Evolutionary conservation across 345 rosid genomes (phyloP).

Genomic region (Geranium rotundifolium): DNA sequence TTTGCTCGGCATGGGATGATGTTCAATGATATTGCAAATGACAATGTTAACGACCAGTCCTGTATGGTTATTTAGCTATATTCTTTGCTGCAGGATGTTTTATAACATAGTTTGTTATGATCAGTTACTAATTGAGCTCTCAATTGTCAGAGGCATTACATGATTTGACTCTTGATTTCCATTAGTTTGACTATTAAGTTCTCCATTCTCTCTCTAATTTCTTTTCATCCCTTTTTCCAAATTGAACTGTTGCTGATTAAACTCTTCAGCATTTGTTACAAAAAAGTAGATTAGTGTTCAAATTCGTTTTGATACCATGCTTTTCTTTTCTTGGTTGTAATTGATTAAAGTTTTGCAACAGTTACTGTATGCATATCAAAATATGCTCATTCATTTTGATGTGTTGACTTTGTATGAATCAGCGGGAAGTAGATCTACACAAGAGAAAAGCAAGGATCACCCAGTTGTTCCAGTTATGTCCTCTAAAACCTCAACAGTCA

Average conservation of each 20-base stretch:
- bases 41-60: background rate
- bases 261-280: background rate
- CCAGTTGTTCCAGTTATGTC: conserved; percentile 19
- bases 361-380: conserved; percentile 1
- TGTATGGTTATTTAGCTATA: background rate
- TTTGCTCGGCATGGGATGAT: background rate
- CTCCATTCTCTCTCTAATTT: no score
- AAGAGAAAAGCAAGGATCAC: conserved; percentile 24
- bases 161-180: background rate
- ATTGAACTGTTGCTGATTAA: background rate
- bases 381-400: background rate
- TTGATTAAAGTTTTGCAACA: background rate
- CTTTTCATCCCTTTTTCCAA: background rate
- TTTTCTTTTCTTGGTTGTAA: no score
- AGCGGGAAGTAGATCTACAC: conserved; percentile 24
- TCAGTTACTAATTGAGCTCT: background rate
- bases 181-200: conserved; percentile 3
- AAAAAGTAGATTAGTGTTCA: background rate
- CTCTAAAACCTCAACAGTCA: conserved; percentile 25
- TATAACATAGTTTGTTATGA: background rate
- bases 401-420: conserved; percentile 4
- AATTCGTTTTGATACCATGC: background rate
- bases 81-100: background rate
- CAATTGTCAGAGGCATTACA: background rate
- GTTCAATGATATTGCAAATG: background rate